phyloP scores from a whole-genome alignment of 768 basidiomycete species.

The Suillus lakei region DNA sequence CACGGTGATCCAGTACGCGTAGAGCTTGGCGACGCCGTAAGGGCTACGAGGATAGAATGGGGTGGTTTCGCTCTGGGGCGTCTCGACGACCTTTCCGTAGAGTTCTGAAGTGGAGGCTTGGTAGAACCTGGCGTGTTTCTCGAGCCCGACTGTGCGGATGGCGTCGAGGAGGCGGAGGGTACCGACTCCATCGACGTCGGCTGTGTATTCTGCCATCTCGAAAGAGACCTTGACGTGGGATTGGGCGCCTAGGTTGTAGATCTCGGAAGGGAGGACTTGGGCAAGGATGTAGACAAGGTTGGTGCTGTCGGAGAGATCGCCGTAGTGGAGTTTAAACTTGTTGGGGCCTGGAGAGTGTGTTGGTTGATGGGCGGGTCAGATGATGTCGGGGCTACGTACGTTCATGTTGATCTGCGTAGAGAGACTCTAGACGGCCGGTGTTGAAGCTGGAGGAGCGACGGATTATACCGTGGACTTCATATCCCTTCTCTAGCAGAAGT shows the following conservation, averaged over 20 bases:
- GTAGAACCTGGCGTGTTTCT: constrained; percentile 94
- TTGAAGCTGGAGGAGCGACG: constrained; percentile 98
- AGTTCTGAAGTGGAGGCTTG: constrained; percentile 97
- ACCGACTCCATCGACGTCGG: constrained; percentile 94
- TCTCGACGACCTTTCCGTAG: constrained; percentile 95
- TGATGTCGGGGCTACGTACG: constrained; percentile 52
- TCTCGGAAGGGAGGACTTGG: constrained; percentile 93
- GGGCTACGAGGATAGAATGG: constrained; percentile 99
- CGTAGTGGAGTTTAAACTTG: constrained; percentile 87
- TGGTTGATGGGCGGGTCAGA: constrained; percentile 2
- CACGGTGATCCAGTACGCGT: constrained; percentile 89
- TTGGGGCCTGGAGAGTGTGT: constrained; percentile 54
- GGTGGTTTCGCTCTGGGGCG: constrained; percentile 93
- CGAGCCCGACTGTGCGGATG: constrained; percentile 92
- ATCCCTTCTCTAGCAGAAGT: constrained; percentile 83
- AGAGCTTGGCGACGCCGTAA: constrained; percentile 95
- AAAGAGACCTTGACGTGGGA: constrained; percentile 99
- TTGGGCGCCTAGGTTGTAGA: constrained; percentile 98
- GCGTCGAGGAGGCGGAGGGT: constrained; percentile 96
- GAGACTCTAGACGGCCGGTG: constrained; percentile 91
- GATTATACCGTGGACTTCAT: constrained; percentile 94
- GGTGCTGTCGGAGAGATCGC: constrained; percentile 94
- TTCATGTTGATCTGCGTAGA: constrained; percentile 93
- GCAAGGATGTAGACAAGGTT: constrained; percentile 97
- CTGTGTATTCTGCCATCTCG: constrained; percentile 99